Evolutionary conservation across 2,329 filamentous ascomycete genomes (phyloP).

Genomic region (Penicillium sp.): DNA sequence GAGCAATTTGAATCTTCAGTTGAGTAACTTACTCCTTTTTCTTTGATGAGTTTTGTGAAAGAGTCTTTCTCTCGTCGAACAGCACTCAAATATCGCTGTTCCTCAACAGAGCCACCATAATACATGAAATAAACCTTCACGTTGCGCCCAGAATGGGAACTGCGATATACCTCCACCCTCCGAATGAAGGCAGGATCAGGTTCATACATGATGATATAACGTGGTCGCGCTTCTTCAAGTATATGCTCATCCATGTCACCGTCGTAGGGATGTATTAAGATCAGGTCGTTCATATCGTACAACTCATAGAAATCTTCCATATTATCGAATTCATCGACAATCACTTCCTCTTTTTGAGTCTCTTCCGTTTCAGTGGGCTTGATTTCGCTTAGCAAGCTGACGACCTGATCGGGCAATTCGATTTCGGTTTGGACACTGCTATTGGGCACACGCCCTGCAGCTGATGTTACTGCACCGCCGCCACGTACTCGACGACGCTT

Average conservation of each 20-base stretch:
- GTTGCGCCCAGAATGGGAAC: slow-evolving; percentile 83
- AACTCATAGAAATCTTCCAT: slow-evolving; percentile 92
- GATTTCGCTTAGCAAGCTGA: slow-evolving; percentile 77
- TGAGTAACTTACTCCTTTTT: slow-evolving; percentile 66
- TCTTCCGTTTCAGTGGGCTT: slow-evolving; percentile 76
- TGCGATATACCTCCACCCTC: slow-evolving; percentile 91
- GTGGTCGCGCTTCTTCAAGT: slow-evolving; percentile 88
- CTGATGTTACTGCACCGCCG: slow-evolving; percentile 62
- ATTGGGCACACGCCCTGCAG: slow-evolving; percentile 64
- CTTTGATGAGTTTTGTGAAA: slow-evolving; percentile 91
- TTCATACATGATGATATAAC: slow-evolving; percentile 98
- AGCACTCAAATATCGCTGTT: slow-evolving; percentile 85
- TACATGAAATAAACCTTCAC: slow-evolving; percentile 96
- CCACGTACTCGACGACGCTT: slow-evolving; percentile 84
- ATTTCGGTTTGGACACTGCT: slow-evolving; percentile 71
- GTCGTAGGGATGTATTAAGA: slow-evolving; percentile 90
- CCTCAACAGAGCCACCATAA: slow-evolving; percentile 91
- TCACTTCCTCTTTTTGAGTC: slow-evolving; percentile 65
- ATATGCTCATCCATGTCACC: slow-evolving; percentile 94
- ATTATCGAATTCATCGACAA: slow-evolving; percentile 76
- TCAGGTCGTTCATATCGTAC: slow-evolving; percentile 84
- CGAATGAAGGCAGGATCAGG: slow-evolving; percentile 93
- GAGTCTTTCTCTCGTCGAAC: slow-evolving; percentile 95
- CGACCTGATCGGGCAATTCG: slow-evolving; percentile 79
- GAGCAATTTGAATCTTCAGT: neutral